Evolutionary conservation across 1,284 basidiomycete genomes (phyloP).

Genomic region (Athelia sp.): DNA sequence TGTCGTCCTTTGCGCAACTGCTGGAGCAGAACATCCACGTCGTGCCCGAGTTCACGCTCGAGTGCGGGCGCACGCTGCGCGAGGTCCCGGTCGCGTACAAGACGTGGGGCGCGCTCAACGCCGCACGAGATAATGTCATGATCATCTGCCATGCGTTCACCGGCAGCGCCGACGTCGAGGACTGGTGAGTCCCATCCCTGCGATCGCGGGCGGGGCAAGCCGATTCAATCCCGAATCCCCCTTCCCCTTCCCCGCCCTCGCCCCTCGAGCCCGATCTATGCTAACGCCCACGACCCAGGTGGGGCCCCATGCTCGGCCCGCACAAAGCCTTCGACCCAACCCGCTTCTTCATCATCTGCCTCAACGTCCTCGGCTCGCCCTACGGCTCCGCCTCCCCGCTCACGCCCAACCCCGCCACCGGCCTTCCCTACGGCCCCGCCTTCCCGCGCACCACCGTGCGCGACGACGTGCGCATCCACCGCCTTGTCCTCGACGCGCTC

Average conservation of each 20-base stretch:
- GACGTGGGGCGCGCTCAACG: conserved; percentile 91
- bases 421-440: conserved; percentile 83
- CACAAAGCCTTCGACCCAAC: conserved; percentile 88
- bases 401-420: conserved; percentile 76
- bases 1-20: conserved; percentile 23
- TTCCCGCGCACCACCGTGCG: conserved; percentile 91
- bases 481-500: conserved; percentile 81
- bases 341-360: conserved; percentile 93
- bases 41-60: conserved; percentile 78
- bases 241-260: too few species aligned
- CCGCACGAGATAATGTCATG: conserved; percentile 81
- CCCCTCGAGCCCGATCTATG: too few species aligned
- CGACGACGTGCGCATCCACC: conserved; percentile 92
- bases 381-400: conserved; percentile 92
- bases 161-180: conserved; percentile 94
- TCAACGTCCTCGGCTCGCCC: conserved; percentile 90
- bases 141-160: conserved; percentile 98
- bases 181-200: conserved; percentile 88
- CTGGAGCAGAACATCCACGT: conserved; percentile 66
- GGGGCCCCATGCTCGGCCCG: conserved; percentile 92
- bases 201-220: too few species aligned
- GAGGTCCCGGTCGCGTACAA: conserved; percentile 95
- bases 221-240: too few species aligned
- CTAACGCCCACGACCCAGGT: too few species aligned
- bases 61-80: conserved; percentile 69